Percentiles rank a stretch among this genome's conserved stretches.
Conservation (phyloP, 805 yeast genomes). For the Yamadazyma sp. region DNA sequence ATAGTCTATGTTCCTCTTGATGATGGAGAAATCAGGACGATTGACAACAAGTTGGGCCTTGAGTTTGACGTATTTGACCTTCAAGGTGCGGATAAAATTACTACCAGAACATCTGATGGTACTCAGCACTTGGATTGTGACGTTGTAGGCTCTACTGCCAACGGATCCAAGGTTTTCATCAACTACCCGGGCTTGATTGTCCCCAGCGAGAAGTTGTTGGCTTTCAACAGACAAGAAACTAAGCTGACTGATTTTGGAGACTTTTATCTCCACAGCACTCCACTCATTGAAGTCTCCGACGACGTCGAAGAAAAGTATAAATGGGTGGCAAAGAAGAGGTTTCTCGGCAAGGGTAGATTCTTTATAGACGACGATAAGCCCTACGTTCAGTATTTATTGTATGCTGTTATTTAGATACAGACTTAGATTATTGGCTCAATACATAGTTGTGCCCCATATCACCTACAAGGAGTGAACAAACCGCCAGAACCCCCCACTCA, state of each 20-base stretch:
- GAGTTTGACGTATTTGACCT: constrained; percentile 29
- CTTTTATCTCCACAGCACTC: constrained; percentile 50
- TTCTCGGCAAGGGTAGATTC: constrained; percentile 62
- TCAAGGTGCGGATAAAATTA: constrained; percentile 52
- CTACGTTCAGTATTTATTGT: constrained; percentile 56
- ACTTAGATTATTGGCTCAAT: too few relatives aligned
- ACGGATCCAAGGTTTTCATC: constrained; percentile 43
- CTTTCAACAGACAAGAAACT: constrained; percentile 26
- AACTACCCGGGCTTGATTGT: constrained; percentile 50
- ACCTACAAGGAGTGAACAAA: too few relatives aligned
- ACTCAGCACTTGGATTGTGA: constrained; percentile 48
- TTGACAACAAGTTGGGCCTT: constrained; percentile 30
- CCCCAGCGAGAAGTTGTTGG: constrained; percentile 34
- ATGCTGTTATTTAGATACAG: constrained; percentile 22
- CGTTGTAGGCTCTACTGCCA: constrained; percentile 45
- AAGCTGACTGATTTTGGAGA: constrained; percentile 42
- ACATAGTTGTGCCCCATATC: too few relatives aligned
- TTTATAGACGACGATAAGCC: constrained; percentile 48
- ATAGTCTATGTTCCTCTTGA: constrained; percentile 23
- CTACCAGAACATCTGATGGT: constrained; percentile 15
- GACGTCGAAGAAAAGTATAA: constrained; percentile 41
- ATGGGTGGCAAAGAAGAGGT: constrained; percentile 52
- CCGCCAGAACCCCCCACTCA: too few relatives aligned
- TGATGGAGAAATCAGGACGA: constrained; percentile 31
- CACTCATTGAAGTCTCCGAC: constrained; percentile 44